These are phyloP conservation scores for Talaromyces marneffei DNA, from an alignment of 2,329 filamentous ascomycete genomes.

Conservation along the genomic window DNA sequence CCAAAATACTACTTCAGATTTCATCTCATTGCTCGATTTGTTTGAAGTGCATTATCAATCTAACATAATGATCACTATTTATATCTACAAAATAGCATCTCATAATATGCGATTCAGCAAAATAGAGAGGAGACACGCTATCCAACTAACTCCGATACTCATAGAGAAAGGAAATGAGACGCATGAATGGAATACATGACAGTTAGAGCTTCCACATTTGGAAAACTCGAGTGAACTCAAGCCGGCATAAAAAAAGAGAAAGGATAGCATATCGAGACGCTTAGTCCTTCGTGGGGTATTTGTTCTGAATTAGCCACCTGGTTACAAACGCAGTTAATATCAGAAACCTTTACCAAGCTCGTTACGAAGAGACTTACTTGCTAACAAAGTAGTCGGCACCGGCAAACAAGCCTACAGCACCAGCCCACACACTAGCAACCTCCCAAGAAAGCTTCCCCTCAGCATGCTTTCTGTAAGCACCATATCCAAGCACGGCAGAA, in stretches of 20 bases:
- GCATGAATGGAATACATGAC: constrained; percentile 6
- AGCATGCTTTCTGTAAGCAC: constrained; percentile 44
- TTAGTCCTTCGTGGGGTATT: constrained; percentile 40
- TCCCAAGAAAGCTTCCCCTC: constrained; percentile 44
- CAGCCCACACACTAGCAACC: constrained; percentile 38
- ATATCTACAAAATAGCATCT: constrained; percentile 15
- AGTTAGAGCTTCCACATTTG: background rate
- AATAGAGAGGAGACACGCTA: constrained; percentile 23
- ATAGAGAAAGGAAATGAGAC: constrained; percentile 7
- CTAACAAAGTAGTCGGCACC: constrained; percentile 45
- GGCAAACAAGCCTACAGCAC: constrained; percentile 40
- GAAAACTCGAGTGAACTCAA: background rate
- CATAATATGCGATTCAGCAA: constrained; percentile 12
- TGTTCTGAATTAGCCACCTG: constrained; percentile 48
- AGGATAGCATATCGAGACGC: background rate
- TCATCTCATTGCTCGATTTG: background rate
- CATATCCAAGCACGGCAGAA: constrained; percentile 40
- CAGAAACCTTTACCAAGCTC: background rate
- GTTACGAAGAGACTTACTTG: constrained; percentile 37
- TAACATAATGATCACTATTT: background rate
- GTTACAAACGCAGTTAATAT: background rate
- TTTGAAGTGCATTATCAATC: background rate
- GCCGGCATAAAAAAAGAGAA: background rate
- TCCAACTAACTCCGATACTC: constrained; percentile 14
- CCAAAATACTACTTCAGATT: background rate